These are phyloP conservation scores for Russula sp. DNA, from an alignment of 768 basidiomycete species.

Conservation along the genomic window DNA sequence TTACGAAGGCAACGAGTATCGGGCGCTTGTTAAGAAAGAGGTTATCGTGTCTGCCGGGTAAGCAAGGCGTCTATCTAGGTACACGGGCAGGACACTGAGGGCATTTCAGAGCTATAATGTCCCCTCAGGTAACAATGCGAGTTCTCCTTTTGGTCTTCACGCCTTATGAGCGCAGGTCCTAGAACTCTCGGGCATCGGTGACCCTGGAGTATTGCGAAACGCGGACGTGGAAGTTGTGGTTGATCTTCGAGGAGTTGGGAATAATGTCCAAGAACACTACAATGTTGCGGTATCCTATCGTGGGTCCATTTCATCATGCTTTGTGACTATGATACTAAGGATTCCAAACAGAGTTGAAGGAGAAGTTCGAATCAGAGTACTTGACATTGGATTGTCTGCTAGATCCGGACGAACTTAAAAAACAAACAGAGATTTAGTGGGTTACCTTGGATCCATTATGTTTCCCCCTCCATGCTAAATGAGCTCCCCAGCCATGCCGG, in stretches of 20 bases:
- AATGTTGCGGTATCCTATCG: conserved; percentile 8
- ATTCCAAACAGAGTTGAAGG: conserved; percentile 18
- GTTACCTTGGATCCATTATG: not conserved
- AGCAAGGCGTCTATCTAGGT: not conserved
- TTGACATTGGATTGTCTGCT: conserved; percentile 18
- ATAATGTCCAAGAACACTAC: conserved; percentile 28
- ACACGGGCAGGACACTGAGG: not conserved
- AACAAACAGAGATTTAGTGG: conserved; percentile 25
- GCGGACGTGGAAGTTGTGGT: conserved; percentile 15
- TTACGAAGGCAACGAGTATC: conserved; percentile 15
- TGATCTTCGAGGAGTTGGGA: conserved; percentile 25
- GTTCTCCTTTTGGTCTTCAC: not conserved
- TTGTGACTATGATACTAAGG: not conserved
- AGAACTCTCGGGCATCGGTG: conserved; percentile 30
- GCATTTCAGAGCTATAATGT: conserved; percentile 15
- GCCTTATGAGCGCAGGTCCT: conserved; percentile 15
- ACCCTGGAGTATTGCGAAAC: conserved; percentile 18
- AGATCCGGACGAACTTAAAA: conserved; percentile 12
- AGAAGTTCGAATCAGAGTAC: conserved; percentile 18
- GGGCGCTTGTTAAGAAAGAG: conserved; percentile 19
- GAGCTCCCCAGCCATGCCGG: not conserved
- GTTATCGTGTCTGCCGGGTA: conserved; percentile 30
- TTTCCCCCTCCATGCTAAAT: not conserved
- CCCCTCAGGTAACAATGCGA: conserved; percentile 18
- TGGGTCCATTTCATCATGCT: conserved; percentile 4